These are phyloP conservation scores for Boletus pseudo-olivaceus DNA, from an alignment of 768 basidiomycete genomes.

Conservation along the genomic window DNA sequence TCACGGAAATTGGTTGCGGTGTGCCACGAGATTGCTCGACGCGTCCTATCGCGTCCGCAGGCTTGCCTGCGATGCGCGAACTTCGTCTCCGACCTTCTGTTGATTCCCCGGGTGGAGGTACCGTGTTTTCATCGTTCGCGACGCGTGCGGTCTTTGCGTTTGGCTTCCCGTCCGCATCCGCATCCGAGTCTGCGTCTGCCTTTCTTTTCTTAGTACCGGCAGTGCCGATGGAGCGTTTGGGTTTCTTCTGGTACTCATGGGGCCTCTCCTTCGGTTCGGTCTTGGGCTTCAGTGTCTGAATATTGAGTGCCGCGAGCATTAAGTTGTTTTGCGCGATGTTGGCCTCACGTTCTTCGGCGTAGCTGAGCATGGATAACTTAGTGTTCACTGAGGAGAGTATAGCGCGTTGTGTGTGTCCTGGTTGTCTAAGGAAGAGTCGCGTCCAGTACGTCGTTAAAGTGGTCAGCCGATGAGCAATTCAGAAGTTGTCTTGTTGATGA, in stretches of 20 bases:
- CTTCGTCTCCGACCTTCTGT: conserved; percentile 54
- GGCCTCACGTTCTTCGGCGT: conserved; percentile 31
- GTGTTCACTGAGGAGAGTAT: neutral
- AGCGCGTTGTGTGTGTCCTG: neutral
- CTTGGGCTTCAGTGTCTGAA: conserved; percentile 38
- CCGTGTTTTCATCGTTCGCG: conserved; percentile 18
- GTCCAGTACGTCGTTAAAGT: neutral
- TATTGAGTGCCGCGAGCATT: conserved; percentile 40
- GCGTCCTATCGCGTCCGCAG: conserved; percentile 42
- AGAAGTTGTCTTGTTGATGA: no score
- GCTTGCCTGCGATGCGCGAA: conserved; percentile 58
- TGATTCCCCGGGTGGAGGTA: neutral
- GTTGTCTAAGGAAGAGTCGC: neutral
- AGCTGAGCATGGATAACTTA: conserved; percentile 18
- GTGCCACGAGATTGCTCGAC: conserved; percentile 36
- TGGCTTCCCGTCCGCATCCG: conserved; percentile 31
- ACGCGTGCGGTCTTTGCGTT: conserved; percentile 17
- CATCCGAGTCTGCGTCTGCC: conserved; percentile 21
- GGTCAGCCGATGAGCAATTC: no score
- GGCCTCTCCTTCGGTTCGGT: conserved; percentile 45
- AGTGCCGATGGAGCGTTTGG: neutral
- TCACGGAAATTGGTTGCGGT: conserved; percentile 39
- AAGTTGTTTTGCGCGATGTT: conserved; percentile 44
- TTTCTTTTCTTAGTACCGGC: conserved; percentile 41
- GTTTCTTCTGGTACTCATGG: conserved; percentile 17